A percentile compares a stretch with the other conserved stretches of the same genome.
These are phyloP conservation scores for Ophioceras dolichostomum DNA, from an alignment of 2,329 filamentous ascomycete genomes.

Conservation along the genomic window DNA sequence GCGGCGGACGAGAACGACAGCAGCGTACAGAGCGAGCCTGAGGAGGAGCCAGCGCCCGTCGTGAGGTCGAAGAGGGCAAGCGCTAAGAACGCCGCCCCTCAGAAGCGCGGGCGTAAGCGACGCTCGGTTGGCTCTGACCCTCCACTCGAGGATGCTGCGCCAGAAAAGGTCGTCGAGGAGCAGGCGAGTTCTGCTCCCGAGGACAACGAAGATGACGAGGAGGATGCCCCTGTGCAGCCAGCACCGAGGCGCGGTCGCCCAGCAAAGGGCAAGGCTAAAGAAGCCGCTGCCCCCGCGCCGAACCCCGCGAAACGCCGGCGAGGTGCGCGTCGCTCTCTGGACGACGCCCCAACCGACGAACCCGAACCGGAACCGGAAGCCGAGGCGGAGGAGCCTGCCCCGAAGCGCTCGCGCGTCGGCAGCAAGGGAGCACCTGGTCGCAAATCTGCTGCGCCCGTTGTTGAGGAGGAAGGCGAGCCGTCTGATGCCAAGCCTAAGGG, in stretches of 20 bases:
- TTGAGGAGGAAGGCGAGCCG: background rate
- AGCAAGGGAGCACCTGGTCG: constrained; percentile 11
- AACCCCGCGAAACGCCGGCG: background rate
- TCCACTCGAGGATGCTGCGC: background rate
- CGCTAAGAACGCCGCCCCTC: constrained; percentile 5
- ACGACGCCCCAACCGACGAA: constrained; percentile 7
- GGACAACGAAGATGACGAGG: constrained; percentile 6
- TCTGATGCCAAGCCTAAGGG: no score
- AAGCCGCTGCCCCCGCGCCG: background rate
- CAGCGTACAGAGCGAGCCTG: constrained; percentile 9
- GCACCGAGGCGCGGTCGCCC: background rate
- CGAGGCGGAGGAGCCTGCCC: constrained; percentile 7
- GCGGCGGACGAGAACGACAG: constrained; percentile 12
- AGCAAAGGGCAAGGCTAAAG: background rate
- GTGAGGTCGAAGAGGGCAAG: constrained; percentile 10
- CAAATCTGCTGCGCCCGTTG: constrained; percentile 8
- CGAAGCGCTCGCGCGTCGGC: constrained; percentile 6
- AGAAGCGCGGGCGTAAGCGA: constrained; percentile 7
- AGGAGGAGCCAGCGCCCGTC: no score
- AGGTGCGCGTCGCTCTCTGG: background rate
- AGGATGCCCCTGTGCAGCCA: background rate
- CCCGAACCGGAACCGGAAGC: constrained; percentile 13
- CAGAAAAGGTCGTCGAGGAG: background rate
- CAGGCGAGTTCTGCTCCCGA: constrained; percentile 11
- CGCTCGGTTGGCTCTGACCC: background rate